Base-by-base conservation (phyloP, 495 filamentous ascomycete genomes). In the Venustampulla echinocandica region DNA sequence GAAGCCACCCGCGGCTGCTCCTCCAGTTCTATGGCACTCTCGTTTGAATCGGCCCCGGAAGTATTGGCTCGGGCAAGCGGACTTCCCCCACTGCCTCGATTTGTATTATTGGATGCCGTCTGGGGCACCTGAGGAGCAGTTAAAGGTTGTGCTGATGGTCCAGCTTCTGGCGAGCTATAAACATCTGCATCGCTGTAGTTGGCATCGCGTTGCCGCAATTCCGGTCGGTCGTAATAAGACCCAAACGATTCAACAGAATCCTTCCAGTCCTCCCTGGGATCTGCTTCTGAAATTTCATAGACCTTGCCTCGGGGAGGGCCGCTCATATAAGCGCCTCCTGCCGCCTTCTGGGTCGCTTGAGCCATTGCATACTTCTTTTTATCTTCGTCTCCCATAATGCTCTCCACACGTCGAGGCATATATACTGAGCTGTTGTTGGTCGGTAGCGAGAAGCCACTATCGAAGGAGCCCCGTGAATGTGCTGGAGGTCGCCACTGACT, bases 361-460 rank as follows among this genome's bases (percentile, higher is more conserved):
- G 81, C 81, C 57, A 83, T 70, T 46, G 76, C 70, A 45, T 85
- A 80, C 57, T 85, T 89, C 49, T 69, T 72, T 22, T 76, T 69
- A 54, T 89, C 84, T 62, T 89, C 82, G 18, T 84, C 82, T 30
- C 77, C 82, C 79, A 92, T 84, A 53, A 94, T 75, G 59, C 77
- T 87, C 51, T 95, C 90, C 7, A 95, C 84, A 28, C 81, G 76
- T 17, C 77, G 73, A 2, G 90, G 88, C 55, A 85, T 61, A 53
- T 80, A 83, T 17, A 92, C 69, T 0, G 81, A 84, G 49, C 79
- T 78, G 35, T 63, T 70, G 2, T 68, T 75, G 3, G 76, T 83
- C 13, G 70, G 72, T 0, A 64, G 69, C 0, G 83, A 86, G 40
- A 77, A 59, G 21, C 76, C 65, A 32, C 82, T 89, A 33, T 96